These are phyloP conservation scores for Linnemannia hyalina DNA, from an alignment of 192 early-diverging fungal species.

Conservation along the genomic window DNA sequence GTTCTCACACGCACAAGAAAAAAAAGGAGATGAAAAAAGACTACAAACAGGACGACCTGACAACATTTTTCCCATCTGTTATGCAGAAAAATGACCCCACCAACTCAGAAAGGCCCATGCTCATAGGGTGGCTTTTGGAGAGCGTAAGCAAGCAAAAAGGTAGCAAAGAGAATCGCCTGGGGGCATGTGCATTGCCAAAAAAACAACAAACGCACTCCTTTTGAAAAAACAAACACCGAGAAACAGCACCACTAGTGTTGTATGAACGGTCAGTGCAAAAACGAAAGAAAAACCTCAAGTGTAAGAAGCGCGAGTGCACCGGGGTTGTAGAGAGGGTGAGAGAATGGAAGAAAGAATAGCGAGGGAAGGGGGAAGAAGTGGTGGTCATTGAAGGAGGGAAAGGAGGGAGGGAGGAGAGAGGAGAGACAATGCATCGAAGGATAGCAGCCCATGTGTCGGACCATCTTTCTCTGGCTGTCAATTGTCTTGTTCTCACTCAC, in stretches of 20 bases:
- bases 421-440: slow-evolving; percentile 7
- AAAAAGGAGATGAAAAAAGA: neutral
- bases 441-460: neutral
- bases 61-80: slow-evolving; percentile 2
- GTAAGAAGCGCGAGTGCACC: neutral
- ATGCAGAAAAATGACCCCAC: neutral
- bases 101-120: neutral
- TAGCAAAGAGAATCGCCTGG: neutral
- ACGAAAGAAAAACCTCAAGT: neutral
- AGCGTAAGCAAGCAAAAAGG: neutral
- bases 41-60: neutral
- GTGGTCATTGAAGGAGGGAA: neutral
- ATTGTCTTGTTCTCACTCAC: neutral
- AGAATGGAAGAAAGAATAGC: neutral
- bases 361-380: neutral
- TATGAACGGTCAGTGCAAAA: neutral
- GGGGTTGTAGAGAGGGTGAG: neutral
- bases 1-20: neutral
- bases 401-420: neutral
- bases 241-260: neutral
- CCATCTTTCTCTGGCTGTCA: neutral
- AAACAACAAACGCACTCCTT: neutral
- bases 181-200: neutral
- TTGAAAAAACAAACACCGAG: neutral
- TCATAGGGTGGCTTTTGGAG: neutral